Evolutionary conservation across 768 basidiomycete genomes (phyloP).

Genomic region (Podaxis sp.): DNA sequence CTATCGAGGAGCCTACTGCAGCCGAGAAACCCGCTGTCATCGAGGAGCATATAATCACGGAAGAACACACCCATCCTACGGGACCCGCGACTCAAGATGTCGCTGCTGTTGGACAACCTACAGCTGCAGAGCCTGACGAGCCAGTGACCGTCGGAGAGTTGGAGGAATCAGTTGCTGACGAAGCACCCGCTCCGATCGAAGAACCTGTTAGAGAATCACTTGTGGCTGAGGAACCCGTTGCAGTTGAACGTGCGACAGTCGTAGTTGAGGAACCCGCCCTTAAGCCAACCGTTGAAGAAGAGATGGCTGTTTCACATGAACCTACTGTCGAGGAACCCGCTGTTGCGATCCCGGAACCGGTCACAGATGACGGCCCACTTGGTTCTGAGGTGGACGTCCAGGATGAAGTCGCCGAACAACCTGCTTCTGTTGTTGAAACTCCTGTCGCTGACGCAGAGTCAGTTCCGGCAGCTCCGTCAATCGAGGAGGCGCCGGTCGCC

Average conservation of each 20-base stretch:
- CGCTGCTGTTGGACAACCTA: not conserved
- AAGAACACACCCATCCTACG: not conserved
- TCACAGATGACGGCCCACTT: not conserved
- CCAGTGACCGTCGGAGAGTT: no score
- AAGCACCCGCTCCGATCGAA: not conserved
- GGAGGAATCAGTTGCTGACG: no score
- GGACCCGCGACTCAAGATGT: no score
- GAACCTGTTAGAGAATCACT: slow-evolving; percentile 11
- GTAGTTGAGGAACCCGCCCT: not conserved
- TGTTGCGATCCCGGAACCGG: slow-evolving; percentile 1
- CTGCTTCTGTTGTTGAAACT: not conserved
- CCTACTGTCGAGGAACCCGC: not conserved
- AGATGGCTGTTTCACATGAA: not conserved
- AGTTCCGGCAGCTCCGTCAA: not conserved
- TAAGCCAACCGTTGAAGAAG: not conserved
- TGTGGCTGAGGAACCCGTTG: not conserved
- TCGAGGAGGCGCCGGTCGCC: slow-evolving; percentile 7
- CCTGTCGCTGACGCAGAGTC: not conserved
- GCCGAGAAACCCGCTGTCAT: not conserved
- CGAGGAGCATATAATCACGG: not conserved
- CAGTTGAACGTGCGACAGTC: not conserved
- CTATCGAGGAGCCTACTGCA: not conserved
- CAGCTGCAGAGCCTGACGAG: not conserved
- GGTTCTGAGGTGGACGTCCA: not conserved
- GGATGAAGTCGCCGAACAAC: not conserved